Conservation (phyloP, 495 filamentous ascomycete species). For the Jackrogersella minutella region DNA sequence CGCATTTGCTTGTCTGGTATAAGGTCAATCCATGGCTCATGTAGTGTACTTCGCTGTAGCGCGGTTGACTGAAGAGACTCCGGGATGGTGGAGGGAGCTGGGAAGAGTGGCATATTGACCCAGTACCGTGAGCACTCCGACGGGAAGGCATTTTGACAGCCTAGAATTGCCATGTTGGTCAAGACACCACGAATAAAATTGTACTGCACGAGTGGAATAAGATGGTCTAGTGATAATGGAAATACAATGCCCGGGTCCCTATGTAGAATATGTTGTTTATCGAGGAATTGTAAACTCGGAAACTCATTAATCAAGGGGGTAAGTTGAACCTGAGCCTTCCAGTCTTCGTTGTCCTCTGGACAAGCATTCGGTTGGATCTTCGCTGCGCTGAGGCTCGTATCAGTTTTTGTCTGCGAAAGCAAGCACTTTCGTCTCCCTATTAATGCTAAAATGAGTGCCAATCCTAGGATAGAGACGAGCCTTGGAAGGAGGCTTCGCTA, state of each 20-base stretch:
- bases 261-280: neutral
- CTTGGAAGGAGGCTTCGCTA: neutral
- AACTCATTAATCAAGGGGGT: neutral
- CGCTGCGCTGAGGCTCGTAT: neutral
- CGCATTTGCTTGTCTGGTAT: slow-evolving; percentile 60
- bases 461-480: too few relatives aligned
- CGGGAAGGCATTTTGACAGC: slow-evolving; percentile 23
- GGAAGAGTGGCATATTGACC: slow-evolving; percentile 28
- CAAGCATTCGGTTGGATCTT: neutral
- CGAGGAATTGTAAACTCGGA: neutral
- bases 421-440: slow-evolving; percentile 30
- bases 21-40: slow-evolving; percentile 64
- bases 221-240: slow-evolving; percentile 47
- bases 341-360: neutral
- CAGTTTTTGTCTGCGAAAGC: neutral
- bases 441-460: too few relatives aligned
- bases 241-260: slow-evolving; percentile 20
- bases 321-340: neutral
- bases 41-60: slow-evolving; percentile 51
- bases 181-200: slow-evolving; percentile 47
- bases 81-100: slow-evolving; percentile 42
- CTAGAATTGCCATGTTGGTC: slow-evolving; percentile 44
- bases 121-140: slow-evolving; percentile 20
- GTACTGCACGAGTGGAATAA: slow-evolving; percentile 47
- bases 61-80: slow-evolving; percentile 56